Percentiles rank a stretch among this genome's conserved stretches.
Evolutionary conservation across 2,329 filamentous ascomycete genomes (phyloP).

Genomic region (Colletotrichum kahawae): DNA sequence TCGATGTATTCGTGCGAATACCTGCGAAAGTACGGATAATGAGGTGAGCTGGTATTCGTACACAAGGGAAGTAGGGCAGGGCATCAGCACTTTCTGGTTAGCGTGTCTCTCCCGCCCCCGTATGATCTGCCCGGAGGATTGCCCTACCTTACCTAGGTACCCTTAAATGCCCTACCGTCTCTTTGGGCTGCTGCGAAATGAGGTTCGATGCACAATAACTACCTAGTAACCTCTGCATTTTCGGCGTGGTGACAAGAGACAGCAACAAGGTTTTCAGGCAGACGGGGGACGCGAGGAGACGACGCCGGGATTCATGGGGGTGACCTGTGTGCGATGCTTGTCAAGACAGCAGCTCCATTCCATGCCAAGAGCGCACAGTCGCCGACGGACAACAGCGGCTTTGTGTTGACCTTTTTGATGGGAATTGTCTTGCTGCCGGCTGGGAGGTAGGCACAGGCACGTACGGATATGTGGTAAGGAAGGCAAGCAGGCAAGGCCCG

Average conservation of each 20-base stretch:
- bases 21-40: background rate
- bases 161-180: background rate
- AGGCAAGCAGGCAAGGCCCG: background rate
- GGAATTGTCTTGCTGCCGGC: background rate
- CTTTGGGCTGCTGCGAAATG: background rate
- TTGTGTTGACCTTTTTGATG: background rate
- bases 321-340: background rate
- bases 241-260: background rate
- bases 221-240: background rate
- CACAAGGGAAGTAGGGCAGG: background rate
- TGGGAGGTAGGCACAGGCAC: background rate
- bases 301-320: background rate
- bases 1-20: background rate
- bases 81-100: background rate
- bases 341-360: background rate
- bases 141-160: background rate
- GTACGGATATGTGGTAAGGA: background rate
- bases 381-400: background rate
- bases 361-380: background rate
- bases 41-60: background rate
- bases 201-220: background rate
- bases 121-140: slow-evolving; percentile 19
- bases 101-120: slow-evolving; percentile 12
- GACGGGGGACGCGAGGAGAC: background rate
- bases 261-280: slow-evolving; percentile 21